These are phyloP conservation scores for Coccomyxa subellipsoidea DNA, from an alignment of 163 green algal genomes.

Conservation along the genomic window DNA sequence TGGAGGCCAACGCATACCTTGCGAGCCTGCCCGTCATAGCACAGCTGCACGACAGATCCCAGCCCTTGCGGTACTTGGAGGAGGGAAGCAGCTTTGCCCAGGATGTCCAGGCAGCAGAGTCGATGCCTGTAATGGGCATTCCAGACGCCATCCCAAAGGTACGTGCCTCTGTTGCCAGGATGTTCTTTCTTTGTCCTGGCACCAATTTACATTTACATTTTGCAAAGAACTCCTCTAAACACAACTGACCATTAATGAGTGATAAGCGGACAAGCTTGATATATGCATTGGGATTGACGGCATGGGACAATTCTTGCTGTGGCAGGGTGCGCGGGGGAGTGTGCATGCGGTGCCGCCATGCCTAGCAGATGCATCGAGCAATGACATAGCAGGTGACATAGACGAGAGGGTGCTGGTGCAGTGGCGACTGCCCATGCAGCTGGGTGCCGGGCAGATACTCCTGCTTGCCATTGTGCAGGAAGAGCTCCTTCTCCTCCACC, in stretches of 20 bases:
- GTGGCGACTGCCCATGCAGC: conserved; percentile 20
- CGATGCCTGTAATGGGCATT: not conserved
- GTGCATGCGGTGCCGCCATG: not conserved
- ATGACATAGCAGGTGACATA: not conserved
- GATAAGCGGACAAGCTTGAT: too few species aligned
- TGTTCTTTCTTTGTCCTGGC: too few species aligned
- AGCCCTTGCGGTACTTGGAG: not conserved
- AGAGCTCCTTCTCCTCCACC: not conserved
- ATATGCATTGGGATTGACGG: not conserved
- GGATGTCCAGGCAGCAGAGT: not conserved
- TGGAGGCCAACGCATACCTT: conserved; percentile 31
- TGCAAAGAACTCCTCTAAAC: too few species aligned
- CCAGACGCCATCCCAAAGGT: not conserved
- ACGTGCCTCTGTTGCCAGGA: not conserved
- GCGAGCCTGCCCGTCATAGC: not conserved
- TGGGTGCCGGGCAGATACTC: conserved; percentile 23
- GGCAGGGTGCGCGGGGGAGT: not conserved
- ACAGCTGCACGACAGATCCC: conserved; percentile 16
- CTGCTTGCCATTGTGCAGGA: conserved; percentile 28
- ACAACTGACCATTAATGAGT: too few species aligned
- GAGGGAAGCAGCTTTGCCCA: not conserved
- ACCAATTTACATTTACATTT: too few species aligned
- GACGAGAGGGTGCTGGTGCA: conserved; percentile 13
- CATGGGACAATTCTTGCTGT: not conserved
- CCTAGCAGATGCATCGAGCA: not conserved